Base-by-base conservation (phyloP, 2,329 filamentous ascomycete genomes). In the Fusarium pseudocircinatum region DNA sequence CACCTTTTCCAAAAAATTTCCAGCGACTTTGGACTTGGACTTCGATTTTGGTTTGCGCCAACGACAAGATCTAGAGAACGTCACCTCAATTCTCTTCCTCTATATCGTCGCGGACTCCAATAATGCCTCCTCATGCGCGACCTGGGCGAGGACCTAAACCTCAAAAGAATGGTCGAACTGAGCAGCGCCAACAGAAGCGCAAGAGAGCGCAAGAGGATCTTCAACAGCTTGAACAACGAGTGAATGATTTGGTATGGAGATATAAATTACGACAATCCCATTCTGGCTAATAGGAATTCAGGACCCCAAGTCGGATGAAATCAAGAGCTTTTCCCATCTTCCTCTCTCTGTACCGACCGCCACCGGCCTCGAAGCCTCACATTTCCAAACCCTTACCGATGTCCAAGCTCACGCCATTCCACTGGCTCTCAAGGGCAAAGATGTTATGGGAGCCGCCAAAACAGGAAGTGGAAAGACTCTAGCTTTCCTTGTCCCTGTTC, bases 381-480 rank as follows among this genome's bases (percentile, higher is more conserved):
- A 98, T 82, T 99, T 96, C 85, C 93, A 95, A 79, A 91, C 90
- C 54, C 87, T 98, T 75, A 99, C 96, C 70, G 95, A 97, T 74
- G 94, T 99, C 77, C 96, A 99, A 84, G 89, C 92, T 54, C 92
- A 92, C 79, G 95, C 95, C n/a, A 92, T 99, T 67, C 95, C 94
- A 11, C 87, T 95, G 69, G 95, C 94, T 14, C 88, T 99, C 72
- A 93, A 97, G 82, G 94, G 94, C 64, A 86, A 87, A 66, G 96
- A 99, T 81, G 93, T 99, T 44, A 90, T 99, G 44, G 96, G 95
- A 46, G 96, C 96, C 10, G 96, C 96, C 44, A 98, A 97, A 84
- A 98, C 96, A 0, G 96, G 96, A 58, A 97, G 94, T 80, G 96
- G 96, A 79, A 98, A 98, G 86, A 98, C 96, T 0, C 87, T 99